A percentile compares a stretch with the other conserved stretches of the same genome.
Conservation (phyloP, 2,329 filamentous ascomycete species). For the Beauveria sp. region DNA sequence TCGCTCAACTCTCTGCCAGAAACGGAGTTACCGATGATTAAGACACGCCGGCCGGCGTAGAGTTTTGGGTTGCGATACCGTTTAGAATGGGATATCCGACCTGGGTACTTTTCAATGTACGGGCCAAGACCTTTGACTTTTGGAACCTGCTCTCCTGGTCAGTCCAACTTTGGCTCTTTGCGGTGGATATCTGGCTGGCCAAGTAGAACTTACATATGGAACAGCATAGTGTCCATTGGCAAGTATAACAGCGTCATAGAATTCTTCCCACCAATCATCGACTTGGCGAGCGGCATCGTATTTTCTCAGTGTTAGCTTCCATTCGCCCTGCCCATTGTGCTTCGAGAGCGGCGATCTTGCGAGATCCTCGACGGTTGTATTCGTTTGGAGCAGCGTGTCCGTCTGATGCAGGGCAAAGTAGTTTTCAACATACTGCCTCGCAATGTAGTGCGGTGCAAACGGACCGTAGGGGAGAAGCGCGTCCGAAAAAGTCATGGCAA, state of each 20-base stretch:
- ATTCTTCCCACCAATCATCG: slow-evolving; percentile 47
- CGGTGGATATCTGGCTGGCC: not conserved
- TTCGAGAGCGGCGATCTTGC: slow-evolving; percentile 21
- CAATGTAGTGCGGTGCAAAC: slow-evolving; percentile 46
- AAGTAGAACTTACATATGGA: slow-evolving; percentile 32
- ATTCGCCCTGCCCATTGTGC: slow-evolving; percentile 20
- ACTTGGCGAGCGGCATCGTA: slow-evolving; percentile 34
- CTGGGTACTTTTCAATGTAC: slow-evolving; percentile 25
- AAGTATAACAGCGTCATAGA: slow-evolving; percentile 37
- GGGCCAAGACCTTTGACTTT: not conserved
- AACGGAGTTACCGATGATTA: slow-evolving; percentile 37
- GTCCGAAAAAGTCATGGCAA: slow-evolving; percentile 50
- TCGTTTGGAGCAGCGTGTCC: slow-evolving; percentile 38
- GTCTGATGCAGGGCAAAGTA: slow-evolving; percentile 44
- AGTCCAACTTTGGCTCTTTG: not conserved
- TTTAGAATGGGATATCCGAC: slow-evolving; percentile 37
- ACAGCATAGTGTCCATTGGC: slow-evolving; percentile 38
- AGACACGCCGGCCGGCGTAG: slow-evolving; percentile 26
- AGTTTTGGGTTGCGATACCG: slow-evolving; percentile 31
- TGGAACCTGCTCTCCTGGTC: not conserved
- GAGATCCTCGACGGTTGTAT: slow-evolving; percentile 45
- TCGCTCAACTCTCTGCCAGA: slow-evolving; percentile 33
- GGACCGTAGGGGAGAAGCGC: slow-evolving; percentile 45
- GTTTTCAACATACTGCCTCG: slow-evolving; percentile 47
- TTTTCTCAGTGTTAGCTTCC: slow-evolving; percentile 41